Evolutionary conservation across 2,329 filamentous ascomycete species (phyloP), one percentile per base, ranked within the genome.

Genomic region (Trichoderma pleuroti): DNA sequence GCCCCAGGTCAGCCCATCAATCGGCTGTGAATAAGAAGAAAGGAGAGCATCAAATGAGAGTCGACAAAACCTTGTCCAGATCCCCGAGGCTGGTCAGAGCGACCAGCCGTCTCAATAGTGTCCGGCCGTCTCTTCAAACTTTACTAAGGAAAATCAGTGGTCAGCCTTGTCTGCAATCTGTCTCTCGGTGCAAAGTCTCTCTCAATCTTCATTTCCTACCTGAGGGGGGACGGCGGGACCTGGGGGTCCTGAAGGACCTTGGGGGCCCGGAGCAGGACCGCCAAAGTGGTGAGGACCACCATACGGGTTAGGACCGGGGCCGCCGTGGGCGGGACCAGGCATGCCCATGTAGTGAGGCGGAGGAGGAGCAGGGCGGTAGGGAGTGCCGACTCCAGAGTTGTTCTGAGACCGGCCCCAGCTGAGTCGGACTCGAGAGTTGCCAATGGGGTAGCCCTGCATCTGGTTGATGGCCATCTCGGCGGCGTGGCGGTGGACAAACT

Each of bases 381-480:
- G 96, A 76, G 96, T 98, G 75, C 96, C 96, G 72, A 97, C 96
- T 71, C 96, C 96, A 73, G 95, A 98, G 87, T 99, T 99, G 90
- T 98, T 99, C 87, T 99, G 96, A 69, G 93, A 97, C 74, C 96
- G 93, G 74, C 96, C 96, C 96, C 96, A 99, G 81, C 93, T 97
- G 75, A 99, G 88, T 78, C 96, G 94, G 72, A 99, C 96, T 75
- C 96, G 94, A 60, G 95, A 98, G 87, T 99, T 99, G 70, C 96
- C 96, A 78, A 99, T 99, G 28, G 96, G 96, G 81, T 99, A 99
- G 72, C 96, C 96, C 84, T 99, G 96, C 96, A 99, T 99, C 84
- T 99, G 96, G 85, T 99, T 99, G 88, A 99, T 99, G 76, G 96
- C 96, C 96, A 99, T 99, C 85, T 99, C 96, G 16, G 96, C 96